Base-by-base conservation (phyloP, 805 yeast genomes). In the Kuraishia borneana region DNA sequence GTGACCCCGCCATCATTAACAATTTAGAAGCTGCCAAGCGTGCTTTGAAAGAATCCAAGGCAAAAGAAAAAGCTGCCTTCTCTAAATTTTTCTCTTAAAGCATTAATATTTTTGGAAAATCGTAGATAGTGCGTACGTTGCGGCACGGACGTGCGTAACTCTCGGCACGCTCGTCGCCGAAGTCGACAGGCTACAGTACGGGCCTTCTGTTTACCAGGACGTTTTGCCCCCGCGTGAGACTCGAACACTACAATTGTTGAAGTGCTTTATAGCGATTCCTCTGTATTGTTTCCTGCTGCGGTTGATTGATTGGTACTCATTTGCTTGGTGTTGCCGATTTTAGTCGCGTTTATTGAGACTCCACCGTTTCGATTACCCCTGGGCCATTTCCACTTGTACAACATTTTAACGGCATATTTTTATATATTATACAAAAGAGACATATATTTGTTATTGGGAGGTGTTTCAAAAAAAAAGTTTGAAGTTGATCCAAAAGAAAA, bases 21-120 rank as follows among this genome's bases (percentile, higher is more conserved):
- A 85, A 83, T 13, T 61, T 83, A 30, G 54, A 60, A 12, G 81
- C 76, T 27, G 75, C 83, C 18, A 73, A 73, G 48, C 55, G 54
- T 30, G 50, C 59, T 25, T 60, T 73, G 34, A 71, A 70, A 42
- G 57, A 56, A n/a, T 67, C 79, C 43, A 66, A 62, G 36, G 74
- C 77, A 34, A 77, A 76, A 51, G 83, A 81, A 48, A 81, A 75
- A 60, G 78, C 76, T 45, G 83, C 87, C 1, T 68, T 77, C 62
- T 63, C 83, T 36, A 82, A 80, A 52, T 74, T 82, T 63, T 83
- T 83, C 43, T 37, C 51, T 7, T 53, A 21, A 17, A 5, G 16
- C 12, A 13, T 21, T 16, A 8, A 21, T 7, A 21, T 10, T 21
- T 21, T 8, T 21, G 10, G 7, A 7, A 10, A 10, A 8, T 21